phyloP scores from a whole-genome alignment of 1,284 basidiomycete genomes.

The Puccinia polysora region DNA sequence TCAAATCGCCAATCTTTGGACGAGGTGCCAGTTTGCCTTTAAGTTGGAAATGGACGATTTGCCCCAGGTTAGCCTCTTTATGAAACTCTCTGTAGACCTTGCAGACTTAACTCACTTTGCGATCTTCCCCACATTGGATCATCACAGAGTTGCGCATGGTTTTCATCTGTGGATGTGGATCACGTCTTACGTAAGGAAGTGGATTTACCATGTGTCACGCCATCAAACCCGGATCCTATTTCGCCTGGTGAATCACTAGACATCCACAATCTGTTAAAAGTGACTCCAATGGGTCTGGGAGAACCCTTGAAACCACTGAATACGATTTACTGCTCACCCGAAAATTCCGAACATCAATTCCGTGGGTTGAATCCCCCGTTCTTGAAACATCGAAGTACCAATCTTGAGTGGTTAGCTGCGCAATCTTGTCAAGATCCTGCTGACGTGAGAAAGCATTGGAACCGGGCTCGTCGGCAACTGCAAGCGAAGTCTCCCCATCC shows the following conservation, averaged over 20 bases:
- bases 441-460: slow-evolving; percentile 28
- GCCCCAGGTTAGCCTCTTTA: slow-evolving; percentile 62
- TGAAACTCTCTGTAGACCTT: background rate
- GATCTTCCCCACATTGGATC: background rate
- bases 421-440: slow-evolving; percentile 30
- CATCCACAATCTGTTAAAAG: slow-evolving; percentile 65
- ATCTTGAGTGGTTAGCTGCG: slow-evolving; percentile 33
- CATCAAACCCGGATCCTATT: slow-evolving; percentile 77
- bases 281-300: slow-evolving; percentile 22
- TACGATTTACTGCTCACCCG: background rate
- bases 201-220: slow-evolving; percentile 90
- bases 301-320: slow-evolving; percentile 13
- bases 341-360: background rate
- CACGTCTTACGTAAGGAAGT: slow-evolving; percentile 89
- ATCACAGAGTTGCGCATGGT: slow-evolving; percentile 65
- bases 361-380: background rate
- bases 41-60: slow-evolving; percentile 92
- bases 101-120: background rate
- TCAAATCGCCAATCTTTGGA: slow-evolving; percentile 96
- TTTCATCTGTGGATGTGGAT: slow-evolving; percentile 94
- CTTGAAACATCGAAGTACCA: slow-evolving; percentile 20
- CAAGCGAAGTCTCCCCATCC: slow-evolving; percentile 2
- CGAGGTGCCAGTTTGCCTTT: slow-evolving; percentile 82
- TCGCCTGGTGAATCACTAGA: slow-evolving; percentile 78
- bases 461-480: background rate